Percentiles rank a stretch among this genome's conserved stretches.
phyloP scores from a whole-genome alignment of 208 protist genomes.

The Leishmania arabica region DNA sequence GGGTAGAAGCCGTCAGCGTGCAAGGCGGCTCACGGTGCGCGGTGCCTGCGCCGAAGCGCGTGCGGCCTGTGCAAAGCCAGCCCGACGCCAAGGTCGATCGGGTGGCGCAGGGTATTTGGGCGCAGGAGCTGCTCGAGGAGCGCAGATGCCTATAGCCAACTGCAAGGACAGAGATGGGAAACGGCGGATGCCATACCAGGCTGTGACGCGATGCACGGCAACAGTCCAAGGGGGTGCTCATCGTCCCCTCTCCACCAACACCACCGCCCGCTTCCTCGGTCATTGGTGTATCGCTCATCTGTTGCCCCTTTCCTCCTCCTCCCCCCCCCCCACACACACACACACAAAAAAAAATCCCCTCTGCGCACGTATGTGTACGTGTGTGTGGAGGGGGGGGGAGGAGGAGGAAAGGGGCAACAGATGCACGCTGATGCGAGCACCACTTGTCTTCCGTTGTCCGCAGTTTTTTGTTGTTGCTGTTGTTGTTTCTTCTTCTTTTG shows the following conservation, averaged over 20 bases:
- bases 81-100: constrained; percentile 18
- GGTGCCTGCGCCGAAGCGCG: constrained; percentile 1
- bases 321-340: background rate
- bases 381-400: background rate
- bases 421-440: background rate
- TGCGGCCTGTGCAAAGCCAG: background rate
- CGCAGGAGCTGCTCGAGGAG: constrained; percentile 53
- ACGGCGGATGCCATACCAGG: background rate
- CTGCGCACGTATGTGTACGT: background rate
- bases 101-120: constrained; percentile 70
- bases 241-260: too few relatives aligned
- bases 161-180: background rate
- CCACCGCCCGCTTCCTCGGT: background rate
- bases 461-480: too few relatives aligned
- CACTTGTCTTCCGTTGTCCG: too few relatives aligned
- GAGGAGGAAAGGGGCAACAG: background rate
- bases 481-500: too few relatives aligned
- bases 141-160: constrained; percentile 19
- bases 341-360: background rate
- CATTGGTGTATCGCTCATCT: background rate
- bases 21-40: background rate
- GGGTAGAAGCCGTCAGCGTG: constrained; percentile 1
- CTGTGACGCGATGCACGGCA: background rate
- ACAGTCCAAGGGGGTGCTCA: background rate
- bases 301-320: background rate